A percentile compares a stretch with the other conserved stretches of the same genome.
Conservation (phyloP, 78 protist genomes). For the Planoprotostelium fungivorum region DNA sequence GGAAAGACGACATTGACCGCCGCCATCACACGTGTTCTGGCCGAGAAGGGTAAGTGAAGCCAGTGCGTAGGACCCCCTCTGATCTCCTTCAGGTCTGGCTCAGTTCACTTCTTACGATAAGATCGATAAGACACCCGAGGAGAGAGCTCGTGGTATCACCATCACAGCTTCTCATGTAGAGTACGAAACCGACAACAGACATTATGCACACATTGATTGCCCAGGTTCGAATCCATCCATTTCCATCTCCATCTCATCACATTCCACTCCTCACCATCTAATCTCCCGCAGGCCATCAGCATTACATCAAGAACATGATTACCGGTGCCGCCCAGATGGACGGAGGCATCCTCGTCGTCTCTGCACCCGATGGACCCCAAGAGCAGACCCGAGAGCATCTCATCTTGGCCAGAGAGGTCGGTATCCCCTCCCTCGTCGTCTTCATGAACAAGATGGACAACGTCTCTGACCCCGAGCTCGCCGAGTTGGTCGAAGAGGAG, state of each 20-base stretch:
- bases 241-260: too few relatives aligned
- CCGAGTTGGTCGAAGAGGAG: slow-evolving; percentile 93
- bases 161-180: slow-evolving; percentile 91
- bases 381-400: slow-evolving; percentile 97
- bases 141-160: slow-evolving; percentile 94
- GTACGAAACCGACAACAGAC: slow-evolving; percentile 81
- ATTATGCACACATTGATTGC: slow-evolving; percentile 95
- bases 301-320: slow-evolving; percentile 96
- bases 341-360: slow-evolving; percentile 93
- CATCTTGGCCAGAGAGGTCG: slow-evolving; percentile 88
- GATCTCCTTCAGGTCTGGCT: slow-evolving; percentile 37
- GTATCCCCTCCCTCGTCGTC: slow-evolving; percentile 83
- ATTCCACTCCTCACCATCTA: not conserved
- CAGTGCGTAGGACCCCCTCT: not conserved
- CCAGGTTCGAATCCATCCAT: too few relatives aligned
- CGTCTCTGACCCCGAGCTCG: slow-evolving; percentile 86
- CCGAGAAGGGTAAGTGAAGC: slow-evolving; percentile 20
- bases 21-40: slow-evolving; percentile 85
- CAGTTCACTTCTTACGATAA: slow-evolving; percentile 70
- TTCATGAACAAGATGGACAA: slow-evolving; percentile 87
- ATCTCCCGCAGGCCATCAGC: slow-evolving; percentile 93
- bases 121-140: slow-evolving; percentile 91
- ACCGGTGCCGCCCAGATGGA: slow-evolving; percentile 94
- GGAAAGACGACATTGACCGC: slow-evolving; percentile 95
- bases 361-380: slow-evolving; percentile 91